Evolutionary conservation across 176 grass and related monocot species (phyloP), one percentile per base, ranked within the genome.

Genomic region (Juncus inflexus): DNA sequence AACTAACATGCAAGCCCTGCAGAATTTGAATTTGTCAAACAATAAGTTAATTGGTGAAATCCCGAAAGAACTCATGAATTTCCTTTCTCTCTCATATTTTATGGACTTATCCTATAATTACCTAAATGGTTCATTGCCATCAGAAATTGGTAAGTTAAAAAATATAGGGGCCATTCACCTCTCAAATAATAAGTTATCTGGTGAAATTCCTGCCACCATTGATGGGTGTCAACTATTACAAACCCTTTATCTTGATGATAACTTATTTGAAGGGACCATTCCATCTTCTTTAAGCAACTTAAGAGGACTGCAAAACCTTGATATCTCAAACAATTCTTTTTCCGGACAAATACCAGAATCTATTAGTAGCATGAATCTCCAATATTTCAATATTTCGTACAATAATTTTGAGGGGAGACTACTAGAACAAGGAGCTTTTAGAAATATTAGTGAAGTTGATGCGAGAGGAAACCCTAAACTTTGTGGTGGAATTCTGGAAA

Each of bases 401-500:
- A 80, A 80, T 6, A 40, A 67, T 62, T 59, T 80, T 11, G 10
- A n/a, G 4, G 78, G 78, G 9, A 61, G 74, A 43, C 1, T 80
- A n/a, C 78, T 69, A 36, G 37, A 36, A 37, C 28, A 63, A 76
- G 73, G 73, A 1, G 10, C 64, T 56, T 76, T 76, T 28, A 76
- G 42, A 12, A 65, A 76, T 65, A 37, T 12, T 3, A 56, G 7
- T 28, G 35, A 3, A 35, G 0, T 57, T 19, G 60, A 62, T 15
- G 12, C 65, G 11, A 58, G 61, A 53, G 61, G 73, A 65, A 76
- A 76, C 41, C 60, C 41, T 16, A 65, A 76, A 35, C 60, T 76
- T 64, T 76, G 73, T 65, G 73, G 73, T 16, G 73, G 73, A 65
- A 55, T 64, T 56, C 73, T 60, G 65, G 61, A 76, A 43, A 7